A percentile compares a stretch with the other conserved stretches of the same genome.
These are phyloP conservation scores for Hebeloma cylindrosporum DNA, from an alignment of 768 basidiomycete genomes.

Conservation along the genomic window DNA sequence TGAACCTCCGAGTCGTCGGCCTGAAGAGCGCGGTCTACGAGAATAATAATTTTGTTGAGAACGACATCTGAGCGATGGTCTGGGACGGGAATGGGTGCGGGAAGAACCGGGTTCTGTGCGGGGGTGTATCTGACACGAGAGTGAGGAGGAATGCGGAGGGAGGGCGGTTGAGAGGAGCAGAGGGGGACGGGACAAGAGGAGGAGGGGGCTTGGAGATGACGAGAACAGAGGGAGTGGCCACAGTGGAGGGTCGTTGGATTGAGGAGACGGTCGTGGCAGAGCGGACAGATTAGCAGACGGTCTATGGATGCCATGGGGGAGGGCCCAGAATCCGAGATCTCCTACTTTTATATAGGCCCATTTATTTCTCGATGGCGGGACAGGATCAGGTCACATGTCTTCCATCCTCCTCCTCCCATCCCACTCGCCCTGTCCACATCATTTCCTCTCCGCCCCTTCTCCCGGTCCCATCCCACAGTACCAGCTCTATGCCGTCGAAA, in stretches of 20 bases:
- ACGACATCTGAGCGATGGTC: constrained; percentile 49
- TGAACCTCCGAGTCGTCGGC: constrained; percentile 16
- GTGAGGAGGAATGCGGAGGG: constrained; percentile 42
- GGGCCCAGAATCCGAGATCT: background rate
- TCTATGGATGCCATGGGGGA: constrained; percentile 23
- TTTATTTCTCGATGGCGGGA: constrained; percentile 15
- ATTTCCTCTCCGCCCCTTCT: constrained; percentile 42
- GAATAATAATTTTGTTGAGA: constrained; percentile 51
- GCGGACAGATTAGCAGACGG: constrained; percentile 51
- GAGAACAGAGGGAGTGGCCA: constrained; percentile 78
- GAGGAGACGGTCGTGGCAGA: constrained; percentile 57
- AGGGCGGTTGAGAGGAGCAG: constrained; percentile 28
- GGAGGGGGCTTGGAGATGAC: constrained; percentile 40
- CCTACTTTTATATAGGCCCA: constrained; percentile 6
- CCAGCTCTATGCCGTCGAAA: constrained; percentile 86
- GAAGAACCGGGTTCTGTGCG: constrained; percentile 26
- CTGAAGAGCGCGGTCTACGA: constrained; percentile 32
- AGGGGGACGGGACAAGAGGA: constrained; percentile 30
- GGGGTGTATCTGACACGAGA: constrained; percentile 34
- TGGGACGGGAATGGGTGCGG: constrained; percentile 5
- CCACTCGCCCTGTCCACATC: constrained; percentile 35
- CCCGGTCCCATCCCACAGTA: constrained; percentile 56
- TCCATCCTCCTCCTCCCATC: constrained; percentile 14
- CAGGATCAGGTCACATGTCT: constrained; percentile 19
- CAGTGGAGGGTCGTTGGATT: constrained; percentile 73